Conservation (phyloP, 495 filamentous ascomycete species). For the Penicillium paradoxum region DNA sequence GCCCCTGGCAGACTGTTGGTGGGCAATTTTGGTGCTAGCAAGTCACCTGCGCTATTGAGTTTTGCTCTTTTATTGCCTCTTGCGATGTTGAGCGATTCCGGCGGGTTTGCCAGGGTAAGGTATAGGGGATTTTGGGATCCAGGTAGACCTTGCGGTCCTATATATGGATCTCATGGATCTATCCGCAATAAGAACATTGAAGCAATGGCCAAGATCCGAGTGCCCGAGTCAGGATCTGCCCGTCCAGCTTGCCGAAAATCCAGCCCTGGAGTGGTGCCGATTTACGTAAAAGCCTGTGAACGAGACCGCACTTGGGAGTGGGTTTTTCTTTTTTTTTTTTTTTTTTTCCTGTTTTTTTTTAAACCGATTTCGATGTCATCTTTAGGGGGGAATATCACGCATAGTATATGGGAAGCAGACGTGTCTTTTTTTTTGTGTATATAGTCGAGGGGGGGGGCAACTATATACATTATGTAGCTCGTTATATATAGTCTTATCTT, state of each 20-base stretch:
- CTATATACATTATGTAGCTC: background rate
- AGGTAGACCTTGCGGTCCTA: slow-evolving; percentile 7
- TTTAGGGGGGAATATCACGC: too few relatives aligned
- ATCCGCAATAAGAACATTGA: too few relatives aligned
- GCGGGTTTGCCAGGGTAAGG: too few relatives aligned
- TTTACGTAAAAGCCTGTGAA: slow-evolving; percentile 33
- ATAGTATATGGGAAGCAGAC: too few relatives aligned
- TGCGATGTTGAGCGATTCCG: too few relatives aligned
- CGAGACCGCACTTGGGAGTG: slow-evolving; percentile 4
- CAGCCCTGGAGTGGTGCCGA: too few relatives aligned
- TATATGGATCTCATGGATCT: too few relatives aligned
- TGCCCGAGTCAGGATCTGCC: slow-evolving; percentile 20
- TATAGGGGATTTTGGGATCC: too few relatives aligned
- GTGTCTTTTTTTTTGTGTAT: too few relatives aligned
- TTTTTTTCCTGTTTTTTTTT: background rate
- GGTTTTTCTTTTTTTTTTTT: background rate
- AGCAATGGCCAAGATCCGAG: slow-evolving; percentile 12
- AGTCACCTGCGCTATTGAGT: slow-evolving; percentile 10
- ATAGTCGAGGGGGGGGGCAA: too few relatives aligned
- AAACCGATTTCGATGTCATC: background rate
- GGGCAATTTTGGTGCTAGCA: background rate
- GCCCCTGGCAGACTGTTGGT: slow-evolving; percentile 26
- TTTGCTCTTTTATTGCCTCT: background rate
- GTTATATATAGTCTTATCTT: background rate
- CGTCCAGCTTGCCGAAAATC: slow-evolving; percentile 18